Evolutionary conservation across 768 basidiomycete species (phyloP).

Genomic region (Termitomyces sp.): DNA sequence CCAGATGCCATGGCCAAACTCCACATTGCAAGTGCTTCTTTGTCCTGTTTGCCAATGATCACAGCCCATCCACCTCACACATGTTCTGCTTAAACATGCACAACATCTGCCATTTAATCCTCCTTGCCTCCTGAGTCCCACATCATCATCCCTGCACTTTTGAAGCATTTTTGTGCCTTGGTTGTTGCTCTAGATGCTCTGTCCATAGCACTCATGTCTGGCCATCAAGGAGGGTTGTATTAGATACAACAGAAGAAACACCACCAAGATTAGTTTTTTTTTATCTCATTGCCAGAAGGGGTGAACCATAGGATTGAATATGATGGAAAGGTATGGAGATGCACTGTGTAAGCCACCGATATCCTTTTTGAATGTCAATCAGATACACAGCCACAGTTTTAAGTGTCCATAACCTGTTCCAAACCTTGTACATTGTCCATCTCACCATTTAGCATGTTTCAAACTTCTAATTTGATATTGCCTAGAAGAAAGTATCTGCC

Average conservation of each 20-base stretch:
- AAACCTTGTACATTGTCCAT: too few species aligned
- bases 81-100: conserved; percentile 49
- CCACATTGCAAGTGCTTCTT: conserved; percentile 46
- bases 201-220: conserved; percentile 56
- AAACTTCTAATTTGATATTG: too few species aligned
- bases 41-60: conserved; percentile 64
- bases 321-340: too few species aligned
- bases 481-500: too few species aligned
- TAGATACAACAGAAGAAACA: conserved; percentile 45
- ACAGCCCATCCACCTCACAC: conserved; percentile 49
- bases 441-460: too few species aligned
- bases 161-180: conserved; percentile 53
- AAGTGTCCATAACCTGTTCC: too few species aligned
- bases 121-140: conserved; percentile 38
- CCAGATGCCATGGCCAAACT: conserved; percentile 29
- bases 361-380: too few species aligned
- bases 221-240: conserved; percentile 50
- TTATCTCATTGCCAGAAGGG: conserved; percentile 19
- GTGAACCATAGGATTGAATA: too few species aligned
- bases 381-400: too few species aligned
- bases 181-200: conserved; percentile 54
- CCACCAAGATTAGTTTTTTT: conserved; percentile 71
- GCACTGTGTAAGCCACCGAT: too few species aligned
- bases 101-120: conserved; percentile 42
- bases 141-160: conserved; percentile 73